Evolutionary conservation across 495 filamentous ascomycete species (phyloP).

Genomic region (Penicillium diatomitis): DNA sequence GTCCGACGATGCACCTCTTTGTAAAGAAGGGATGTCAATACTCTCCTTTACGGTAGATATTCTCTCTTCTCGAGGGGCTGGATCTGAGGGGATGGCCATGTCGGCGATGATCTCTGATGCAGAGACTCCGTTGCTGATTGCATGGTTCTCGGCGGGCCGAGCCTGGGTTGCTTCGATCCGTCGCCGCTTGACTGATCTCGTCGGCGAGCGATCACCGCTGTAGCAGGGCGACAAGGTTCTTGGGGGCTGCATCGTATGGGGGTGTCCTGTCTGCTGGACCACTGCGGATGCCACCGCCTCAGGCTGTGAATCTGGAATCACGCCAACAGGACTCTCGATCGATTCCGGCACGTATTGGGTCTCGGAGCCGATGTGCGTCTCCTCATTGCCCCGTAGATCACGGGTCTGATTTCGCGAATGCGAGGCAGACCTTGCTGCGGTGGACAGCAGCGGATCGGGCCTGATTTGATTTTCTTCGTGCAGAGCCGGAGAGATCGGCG

Average conservation of each 20-base stretch:
- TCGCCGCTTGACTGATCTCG: slow-evolving; percentile 13
- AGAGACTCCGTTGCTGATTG: neutral
- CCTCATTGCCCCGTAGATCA: neutral
- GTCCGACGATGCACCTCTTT: no score
- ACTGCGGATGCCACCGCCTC: neutral
- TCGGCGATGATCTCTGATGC: neutral
- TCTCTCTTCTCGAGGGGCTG: neutral
- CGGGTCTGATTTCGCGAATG: neutral
- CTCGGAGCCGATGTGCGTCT: neutral
- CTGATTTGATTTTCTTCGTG: slow-evolving; percentile 2
- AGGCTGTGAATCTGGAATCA: slow-evolving; percentile 39
- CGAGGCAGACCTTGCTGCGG: neutral
- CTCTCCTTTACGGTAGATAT: neutral
- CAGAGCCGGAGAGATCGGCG: neutral
- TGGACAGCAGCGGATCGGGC: neutral
- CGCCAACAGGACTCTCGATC: slow-evolving; percentile 34
- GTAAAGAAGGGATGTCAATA: no score
- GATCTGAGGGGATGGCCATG: neutral
- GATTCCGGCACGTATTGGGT: slow-evolving; percentile 17
- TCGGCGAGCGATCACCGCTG: no score
- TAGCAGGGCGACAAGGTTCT: neutral
- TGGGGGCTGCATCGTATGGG: no score
- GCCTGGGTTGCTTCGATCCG: slow-evolving; percentile 4
- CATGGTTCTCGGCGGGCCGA: neutral
- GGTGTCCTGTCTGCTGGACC: no score